A percentile compares a stretch with the other conserved stretches of the same genome.
These are phyloP conservation scores for Coniochaeta ligniaria DNA, from an alignment of 2,329 filamentous ascomycete species.

Conservation along the genomic window DNA sequence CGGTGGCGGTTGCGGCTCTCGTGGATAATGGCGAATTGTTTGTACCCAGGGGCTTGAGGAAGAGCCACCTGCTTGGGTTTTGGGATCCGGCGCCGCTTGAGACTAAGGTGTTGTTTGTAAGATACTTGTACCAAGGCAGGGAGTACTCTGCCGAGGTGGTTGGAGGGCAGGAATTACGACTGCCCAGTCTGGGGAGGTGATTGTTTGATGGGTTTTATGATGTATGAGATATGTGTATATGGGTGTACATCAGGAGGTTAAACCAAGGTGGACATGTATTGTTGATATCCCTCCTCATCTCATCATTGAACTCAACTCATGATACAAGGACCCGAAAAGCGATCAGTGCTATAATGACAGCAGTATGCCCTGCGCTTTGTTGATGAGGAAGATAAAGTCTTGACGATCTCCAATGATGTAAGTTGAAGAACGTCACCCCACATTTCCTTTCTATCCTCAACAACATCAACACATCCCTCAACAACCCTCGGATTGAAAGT, in stretches of 20 bases:
- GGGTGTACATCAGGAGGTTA: constrained; percentile 1
- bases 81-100: constrained; percentile 40
- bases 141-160: constrained; percentile 27
- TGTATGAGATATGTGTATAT: neutral
- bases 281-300: neutral
- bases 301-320: neutral
- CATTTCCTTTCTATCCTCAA: too few species aligned
- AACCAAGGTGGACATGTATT: neutral
- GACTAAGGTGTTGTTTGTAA: constrained; percentile 37
- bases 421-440: too few species aligned
- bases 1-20: constrained; percentile 37
- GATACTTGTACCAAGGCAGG: constrained; percentile 31
- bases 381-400: too few species aligned
- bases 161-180: constrained; percentile 25
- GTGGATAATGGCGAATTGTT: constrained; percentile 28
- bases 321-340: neutral
- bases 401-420: too few species aligned
- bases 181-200: constrained; percentile 15
- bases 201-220: neutral
- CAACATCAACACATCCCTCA: too few species aligned
- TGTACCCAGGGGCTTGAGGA: constrained; percentile 32
- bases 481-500: too few species aligned
- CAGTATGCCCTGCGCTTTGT: neutral
- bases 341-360: neutral
- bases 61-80: constrained; percentile 39